These are phyloP conservation scores for Zygosaccharomyces rouxii DNA, from an alignment of 805 yeast species.

Conservation along the genomic window DNA sequence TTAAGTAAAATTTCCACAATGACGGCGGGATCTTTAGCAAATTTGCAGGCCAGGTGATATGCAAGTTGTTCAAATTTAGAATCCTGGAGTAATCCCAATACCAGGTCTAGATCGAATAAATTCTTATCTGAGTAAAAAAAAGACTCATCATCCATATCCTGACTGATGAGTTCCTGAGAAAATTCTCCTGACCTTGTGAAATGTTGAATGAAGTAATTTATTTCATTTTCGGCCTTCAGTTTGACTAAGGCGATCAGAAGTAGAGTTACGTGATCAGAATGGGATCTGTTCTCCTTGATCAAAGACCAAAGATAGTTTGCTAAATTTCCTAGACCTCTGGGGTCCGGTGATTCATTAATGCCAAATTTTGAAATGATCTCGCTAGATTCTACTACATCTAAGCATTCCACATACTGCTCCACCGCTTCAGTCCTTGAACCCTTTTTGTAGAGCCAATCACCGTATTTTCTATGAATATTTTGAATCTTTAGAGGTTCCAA, in stretches of 20 bases:
- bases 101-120: slow-evolving; percentile 59
- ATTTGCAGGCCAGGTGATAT: slow-evolving; percentile 60
- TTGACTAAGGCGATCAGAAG: slow-evolving; percentile 77
- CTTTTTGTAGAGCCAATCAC: slow-evolving; percentile 63
- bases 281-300: slow-evolving; percentile 50
- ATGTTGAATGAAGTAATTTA: slow-evolving; percentile 52
- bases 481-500: slow-evolving; percentile 25
- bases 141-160: slow-evolving; percentile 36
- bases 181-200: slow-evolving; percentile 29
- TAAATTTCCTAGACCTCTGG: slow-evolving; percentile 43
- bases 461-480: slow-evolving; percentile 54
- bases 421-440: slow-evolving; percentile 68
- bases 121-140: slow-evolving; percentile 31
- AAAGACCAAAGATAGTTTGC: slow-evolving; percentile 61
- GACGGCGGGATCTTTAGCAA: slow-evolving; percentile 60
- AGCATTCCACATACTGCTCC: slow-evolving; percentile 60
- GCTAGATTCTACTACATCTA: slow-evolving; percentile 58
- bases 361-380: slow-evolving; percentile 75
- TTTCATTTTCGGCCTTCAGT: slow-evolving; percentile 54
- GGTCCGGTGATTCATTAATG: slow-evolving; percentile 45
- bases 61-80: slow-evolving; percentile 65
- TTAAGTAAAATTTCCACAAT: slow-evolving; percentile 73
- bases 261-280: slow-evolving; percentile 77
- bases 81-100: slow-evolving; percentile 67
- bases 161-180: slow-evolving; percentile 27